phyloP scores from a whole-genome alignment of 2,329 filamentous ascomycete species.

The Pseudogymnoascus sp. region DNA sequence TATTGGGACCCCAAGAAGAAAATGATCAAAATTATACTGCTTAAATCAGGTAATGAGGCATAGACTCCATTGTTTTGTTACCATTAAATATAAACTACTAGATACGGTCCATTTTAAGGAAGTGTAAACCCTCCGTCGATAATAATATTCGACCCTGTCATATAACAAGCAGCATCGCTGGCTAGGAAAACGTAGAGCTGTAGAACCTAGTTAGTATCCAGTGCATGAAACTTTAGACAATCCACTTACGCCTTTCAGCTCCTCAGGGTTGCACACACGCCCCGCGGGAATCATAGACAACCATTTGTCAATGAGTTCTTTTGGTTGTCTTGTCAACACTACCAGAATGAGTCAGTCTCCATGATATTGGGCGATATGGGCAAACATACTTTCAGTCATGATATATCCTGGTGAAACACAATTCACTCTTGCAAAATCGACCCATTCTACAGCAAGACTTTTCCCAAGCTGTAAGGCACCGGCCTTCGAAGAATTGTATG shows the following conservation, averaged over 20 bases:
- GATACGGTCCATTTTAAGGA: slow-evolving; percentile 12
- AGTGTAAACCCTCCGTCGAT: slow-evolving; percentile 24
- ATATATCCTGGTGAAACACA: slow-evolving; percentile 29
- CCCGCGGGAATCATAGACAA: slow-evolving; percentile 15
- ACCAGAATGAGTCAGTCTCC: neutral
- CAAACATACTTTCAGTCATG: neutral
- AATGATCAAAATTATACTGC: neutral
- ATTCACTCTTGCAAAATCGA: slow-evolving; percentile 34
- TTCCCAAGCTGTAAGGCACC: slow-evolving; percentile 34
- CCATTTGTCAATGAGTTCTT: slow-evolving; percentile 6
- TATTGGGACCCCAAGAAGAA: neutral
- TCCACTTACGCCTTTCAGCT: slow-evolving; percentile 28
- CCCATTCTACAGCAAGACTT: slow-evolving; percentile 36
- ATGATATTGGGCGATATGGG: neutral
- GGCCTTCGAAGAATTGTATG: slow-evolving; percentile 37
- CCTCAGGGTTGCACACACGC: slow-evolving; percentile 18
- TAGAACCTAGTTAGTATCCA: neutral
- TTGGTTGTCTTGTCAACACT: slow-evolving; percentile 1
- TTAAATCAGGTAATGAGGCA: neutral
- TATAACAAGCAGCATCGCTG: slow-evolving; percentile 50
- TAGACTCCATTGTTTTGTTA: neutral
- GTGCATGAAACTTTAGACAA: neutral
- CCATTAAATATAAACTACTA: neutral
- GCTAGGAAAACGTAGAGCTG: slow-evolving; percentile 42
- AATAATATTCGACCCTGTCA: slow-evolving; percentile 33